Conservation (phyloP, 2,329 filamentous ascomycete genomes). For the Ophiostoma piceae region DNA sequence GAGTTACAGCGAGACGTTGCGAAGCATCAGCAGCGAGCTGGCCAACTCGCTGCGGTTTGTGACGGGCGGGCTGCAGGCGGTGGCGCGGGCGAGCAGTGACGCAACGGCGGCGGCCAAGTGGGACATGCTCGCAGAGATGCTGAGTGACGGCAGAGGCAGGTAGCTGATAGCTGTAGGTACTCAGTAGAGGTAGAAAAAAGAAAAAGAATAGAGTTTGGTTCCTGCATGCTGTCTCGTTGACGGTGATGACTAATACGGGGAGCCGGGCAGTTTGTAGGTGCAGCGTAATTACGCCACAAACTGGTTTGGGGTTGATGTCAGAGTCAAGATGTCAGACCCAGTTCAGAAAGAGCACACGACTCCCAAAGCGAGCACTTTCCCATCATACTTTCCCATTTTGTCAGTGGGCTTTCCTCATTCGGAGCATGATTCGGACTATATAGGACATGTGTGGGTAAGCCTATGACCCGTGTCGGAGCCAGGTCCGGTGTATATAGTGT, state of each 20-base stretch:
- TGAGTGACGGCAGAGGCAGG: slow-evolving; percentile 47
- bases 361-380: not conserved
- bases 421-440: slow-evolving; percentile 3
- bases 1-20: slow-evolving; percentile 49
- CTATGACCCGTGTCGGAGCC: slow-evolving; percentile 3
- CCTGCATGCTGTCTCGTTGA: not conserved
- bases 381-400: not conserved
- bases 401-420: not conserved
- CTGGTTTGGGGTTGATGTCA: not conserved
- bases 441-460: not conserved
- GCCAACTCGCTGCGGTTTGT: slow-evolving; percentile 64
- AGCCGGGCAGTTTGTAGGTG: not conserved
- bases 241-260: not conserved
- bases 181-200: not conserved
- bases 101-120: slow-evolving; percentile 53
- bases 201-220: not conserved
- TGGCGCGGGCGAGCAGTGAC: slow-evolving; percentile 68
- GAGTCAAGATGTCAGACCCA: too few species aligned
- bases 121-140: slow-evolving; percentile 75
- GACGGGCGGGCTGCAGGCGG: slow-evolving; percentile 64
- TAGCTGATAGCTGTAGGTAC: not conserved
- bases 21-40: slow-evolving; percentile 57
- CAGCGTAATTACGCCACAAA: too few species aligned
- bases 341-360: not conserved
- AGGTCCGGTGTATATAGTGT: not conserved